Evolutionary conservation across 1,139 yeast species (phyloP).

Genomic region (Lodderomyces margitis): DNA sequence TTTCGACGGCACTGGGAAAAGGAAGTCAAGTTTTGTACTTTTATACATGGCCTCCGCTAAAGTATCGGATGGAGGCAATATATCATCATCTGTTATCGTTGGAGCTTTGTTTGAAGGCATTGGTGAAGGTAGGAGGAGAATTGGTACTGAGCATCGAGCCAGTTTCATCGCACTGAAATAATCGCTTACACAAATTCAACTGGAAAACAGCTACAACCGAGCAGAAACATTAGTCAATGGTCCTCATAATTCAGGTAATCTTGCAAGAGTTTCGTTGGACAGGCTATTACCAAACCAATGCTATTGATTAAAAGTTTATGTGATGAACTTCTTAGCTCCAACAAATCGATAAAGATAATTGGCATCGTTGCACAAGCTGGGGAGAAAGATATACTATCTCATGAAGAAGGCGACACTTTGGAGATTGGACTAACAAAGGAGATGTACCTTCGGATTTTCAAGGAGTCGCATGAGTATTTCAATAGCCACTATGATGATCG

Average conservation of each 20-base stretch:
- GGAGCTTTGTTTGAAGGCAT: too few relatives aligned
- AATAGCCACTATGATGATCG: conserved; percentile 19
- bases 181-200: too few relatives aligned
- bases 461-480: conserved; percentile 36
- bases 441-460: conserved; percentile 31
- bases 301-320: conserved; percentile 6
- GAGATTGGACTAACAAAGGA: conserved; percentile 38
- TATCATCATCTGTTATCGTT: too few relatives aligned
- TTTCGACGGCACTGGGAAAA: conserved; percentile 14
- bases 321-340: conserved; percentile 14
- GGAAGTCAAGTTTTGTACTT: conserved; percentile 26
- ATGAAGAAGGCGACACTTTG: conserved; percentile 18
- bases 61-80: conserved; percentile 15
- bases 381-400: neutral
- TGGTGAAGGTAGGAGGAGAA: too few relatives aligned
- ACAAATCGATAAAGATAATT: conserved; percentile 19
- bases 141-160: neutral
- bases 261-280: too few relatives aligned
- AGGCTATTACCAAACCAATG: conserved; percentile 4
- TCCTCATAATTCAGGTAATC: too few relatives aligned
- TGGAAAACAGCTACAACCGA: too few relatives aligned
- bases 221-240: too few relatives aligned
- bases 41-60: conserved; percentile 34
- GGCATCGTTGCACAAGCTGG: conserved; percentile 18
- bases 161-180: neutral